Conservation (phyloP, 2,329 filamentous ascomycete genomes). For the Aspergillus pseudotamarii region DNA sequence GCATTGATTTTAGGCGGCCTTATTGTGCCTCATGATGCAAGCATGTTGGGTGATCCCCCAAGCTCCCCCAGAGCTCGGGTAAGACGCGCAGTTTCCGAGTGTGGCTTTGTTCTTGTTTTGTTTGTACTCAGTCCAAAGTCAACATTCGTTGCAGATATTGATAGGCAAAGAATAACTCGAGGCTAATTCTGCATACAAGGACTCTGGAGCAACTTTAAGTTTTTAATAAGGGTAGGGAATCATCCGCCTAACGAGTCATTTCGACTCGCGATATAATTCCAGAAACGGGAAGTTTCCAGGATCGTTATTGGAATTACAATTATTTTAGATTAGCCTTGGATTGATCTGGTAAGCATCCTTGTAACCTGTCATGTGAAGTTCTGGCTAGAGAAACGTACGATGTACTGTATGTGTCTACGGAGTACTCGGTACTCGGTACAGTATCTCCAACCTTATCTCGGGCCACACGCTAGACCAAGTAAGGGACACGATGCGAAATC, state of each 20-base stretch:
- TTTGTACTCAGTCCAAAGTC: background rate
- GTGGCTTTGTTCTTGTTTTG: background rate
- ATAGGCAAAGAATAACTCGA: background rate
- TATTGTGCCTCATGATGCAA: background rate
- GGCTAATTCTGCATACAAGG: too few species aligned
- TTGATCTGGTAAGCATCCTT: background rate
- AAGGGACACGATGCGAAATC: background rate
- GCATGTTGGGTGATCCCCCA: background rate
- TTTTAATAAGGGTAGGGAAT: too few species aligned
- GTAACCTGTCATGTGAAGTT: too few species aligned
- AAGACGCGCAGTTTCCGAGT: too few species aligned
- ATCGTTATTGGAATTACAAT: background rate
- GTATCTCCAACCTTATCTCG: background rate
- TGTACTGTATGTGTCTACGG: too few species aligned
- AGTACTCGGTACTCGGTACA: too few species aligned
- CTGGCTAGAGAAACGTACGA: too few species aligned
- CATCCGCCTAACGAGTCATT: background rate
- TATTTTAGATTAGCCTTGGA: too few species aligned
- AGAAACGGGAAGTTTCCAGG: background rate
- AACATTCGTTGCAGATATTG: background rate
- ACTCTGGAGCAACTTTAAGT: too few species aligned
- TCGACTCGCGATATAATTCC: background rate
- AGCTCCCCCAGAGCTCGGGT: too few species aligned
- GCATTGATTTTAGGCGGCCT: background rate
- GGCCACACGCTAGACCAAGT: background rate